Evolutionary conservation across 805 yeast species (phyloP).

Genomic region (Metschnikowia rubicola): DNA sequence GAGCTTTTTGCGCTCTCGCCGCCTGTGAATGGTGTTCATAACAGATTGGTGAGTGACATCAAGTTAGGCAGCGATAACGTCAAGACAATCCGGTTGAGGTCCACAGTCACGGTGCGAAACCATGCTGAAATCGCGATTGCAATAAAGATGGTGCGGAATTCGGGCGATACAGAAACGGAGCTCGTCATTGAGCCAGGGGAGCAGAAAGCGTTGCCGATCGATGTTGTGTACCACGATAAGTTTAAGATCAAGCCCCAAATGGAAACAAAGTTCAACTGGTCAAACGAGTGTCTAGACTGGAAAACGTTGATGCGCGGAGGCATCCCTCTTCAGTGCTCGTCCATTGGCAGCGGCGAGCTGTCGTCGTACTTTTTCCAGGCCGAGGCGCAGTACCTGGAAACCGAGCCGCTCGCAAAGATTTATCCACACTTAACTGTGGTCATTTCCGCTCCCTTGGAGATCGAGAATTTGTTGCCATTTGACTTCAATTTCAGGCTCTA

Average conservation of each 20-base stretch:
- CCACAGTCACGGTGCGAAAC: slow-evolving; percentile 70
- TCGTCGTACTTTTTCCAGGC: slow-evolving; percentile 67
- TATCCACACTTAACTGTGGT: slow-evolving; percentile 83
- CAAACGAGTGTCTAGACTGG: slow-evolving; percentile 64
- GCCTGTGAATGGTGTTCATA: slow-evolving; percentile 58
- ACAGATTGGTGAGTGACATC: slow-evolving; percentile 71
- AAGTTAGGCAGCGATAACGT: slow-evolving; percentile 70
- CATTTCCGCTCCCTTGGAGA: slow-evolving; percentile 79
- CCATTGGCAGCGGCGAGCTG: slow-evolving; percentile 34
- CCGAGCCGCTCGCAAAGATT: slow-evolving; percentile 67
- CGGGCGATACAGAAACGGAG: slow-evolving; percentile 18
- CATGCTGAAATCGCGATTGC: slow-evolving; percentile 54
- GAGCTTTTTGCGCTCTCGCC: slow-evolving; percentile 68
- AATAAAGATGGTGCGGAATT: slow-evolving; percentile 40
- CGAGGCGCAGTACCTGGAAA: slow-evolving; percentile 57
- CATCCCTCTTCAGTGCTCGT: slow-evolving; percentile 57
- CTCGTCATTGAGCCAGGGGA: slow-evolving; percentile 52
- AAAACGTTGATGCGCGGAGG: slow-evolving; percentile 48
- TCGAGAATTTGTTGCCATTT: slow-evolving; percentile 82
- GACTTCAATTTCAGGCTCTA: slow-evolving; percentile 72
- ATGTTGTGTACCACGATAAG: slow-evolving; percentile 54
- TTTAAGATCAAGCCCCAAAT: slow-evolving; percentile 62
- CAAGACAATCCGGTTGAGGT: slow-evolving; percentile 71
- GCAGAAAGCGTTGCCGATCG: slow-evolving; percentile 70
- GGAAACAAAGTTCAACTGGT: slow-evolving; percentile 63